Evolutionary conservation across 176 grass and related monocot species (phyloP).

Genomic region (Eremochloa ophiuroides): DNA sequence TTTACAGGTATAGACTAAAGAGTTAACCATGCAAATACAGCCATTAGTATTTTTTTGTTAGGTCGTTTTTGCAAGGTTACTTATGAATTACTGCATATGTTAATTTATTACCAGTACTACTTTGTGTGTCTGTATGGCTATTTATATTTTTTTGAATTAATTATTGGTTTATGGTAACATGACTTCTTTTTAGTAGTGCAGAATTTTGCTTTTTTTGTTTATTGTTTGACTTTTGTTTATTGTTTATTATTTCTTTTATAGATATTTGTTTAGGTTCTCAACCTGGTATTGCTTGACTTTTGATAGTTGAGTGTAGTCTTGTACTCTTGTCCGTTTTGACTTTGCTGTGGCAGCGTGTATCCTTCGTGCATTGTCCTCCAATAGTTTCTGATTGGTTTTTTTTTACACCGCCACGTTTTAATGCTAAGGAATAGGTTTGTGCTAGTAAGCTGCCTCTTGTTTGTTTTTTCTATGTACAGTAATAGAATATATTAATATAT

Average conservation of each 20-base stretch:
- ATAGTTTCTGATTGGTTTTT: neutral
- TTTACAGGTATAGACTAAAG: neutral
- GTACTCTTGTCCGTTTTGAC: neutral
- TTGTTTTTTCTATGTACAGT: neutral
- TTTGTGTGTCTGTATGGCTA: neutral
- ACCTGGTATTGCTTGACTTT: slow-evolving; percentile 9
- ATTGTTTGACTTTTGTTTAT: no score
- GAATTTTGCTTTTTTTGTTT: no score
- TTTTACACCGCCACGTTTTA: neutral
- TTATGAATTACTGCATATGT: neutral
- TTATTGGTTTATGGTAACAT: neutral
- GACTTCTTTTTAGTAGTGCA: neutral
- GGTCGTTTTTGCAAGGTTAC: neutral
- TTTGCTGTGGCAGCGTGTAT: neutral
- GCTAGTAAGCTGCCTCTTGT: neutral
- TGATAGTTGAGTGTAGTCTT: neutral
- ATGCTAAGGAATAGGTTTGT: slow-evolving; percentile 8
- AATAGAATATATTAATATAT: no score
- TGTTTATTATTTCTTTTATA: neutral
- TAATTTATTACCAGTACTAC: neutral
- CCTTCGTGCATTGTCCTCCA: neutral
- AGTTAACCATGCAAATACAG: slow-evolving; percentile 8
- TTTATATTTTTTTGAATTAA: neutral
- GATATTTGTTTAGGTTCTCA: neutral
- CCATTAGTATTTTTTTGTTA: neutral